Evolutionary conservation across 2,329 filamentous ascomycete species (phyloP).

Genomic region (Macrophomina phaseolina): DNA sequence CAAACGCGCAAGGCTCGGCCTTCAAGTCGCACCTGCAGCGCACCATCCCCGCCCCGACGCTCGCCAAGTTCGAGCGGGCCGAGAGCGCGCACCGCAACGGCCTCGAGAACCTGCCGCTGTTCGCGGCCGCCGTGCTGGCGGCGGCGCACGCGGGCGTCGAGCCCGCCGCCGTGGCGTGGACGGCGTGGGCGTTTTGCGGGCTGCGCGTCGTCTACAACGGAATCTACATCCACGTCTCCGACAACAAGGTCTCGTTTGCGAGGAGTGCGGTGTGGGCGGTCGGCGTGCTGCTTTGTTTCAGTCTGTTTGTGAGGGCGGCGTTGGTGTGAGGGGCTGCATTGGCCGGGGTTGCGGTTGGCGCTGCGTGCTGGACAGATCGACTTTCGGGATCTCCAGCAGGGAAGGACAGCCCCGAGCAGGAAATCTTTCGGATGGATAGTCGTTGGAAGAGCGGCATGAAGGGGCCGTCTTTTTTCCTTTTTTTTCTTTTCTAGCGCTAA

Average conservation of each 20-base stretch:
- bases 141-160: constrained; percentile 47
- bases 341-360: neutral
- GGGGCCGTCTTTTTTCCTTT: too few species aligned
- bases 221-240: constrained; percentile 34
- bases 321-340: neutral
- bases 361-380: neutral
- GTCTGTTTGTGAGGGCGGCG: constrained; percentile 35
- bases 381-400: too few species aligned
- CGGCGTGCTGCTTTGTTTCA: constrained; percentile 29
- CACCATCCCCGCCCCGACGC: constrained; percentile 43
- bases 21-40: constrained; percentile 44
- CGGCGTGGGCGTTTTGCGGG: constrained; percentile 30
- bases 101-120: constrained; percentile 55
- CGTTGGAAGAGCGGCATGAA: too few species aligned
- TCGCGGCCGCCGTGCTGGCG: constrained; percentile 51
- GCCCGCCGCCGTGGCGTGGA: constrained; percentile 27
- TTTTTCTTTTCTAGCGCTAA: too few species aligned
- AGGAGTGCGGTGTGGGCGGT: constrained; percentile 32
- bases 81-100: constrained; percentile 54
- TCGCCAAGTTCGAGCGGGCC: constrained; percentile 51
- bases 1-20: constrained; percentile 47
- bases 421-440: too few species aligned
- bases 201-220: constrained; percentile 34
- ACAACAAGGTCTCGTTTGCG: constrained; percentile 31
- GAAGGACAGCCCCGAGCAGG: too few species aligned